These are phyloP conservation scores for Paramecium bursaria DNA, from an alignment of 73 alveolate species.

Conservation along the genomic window DNA sequence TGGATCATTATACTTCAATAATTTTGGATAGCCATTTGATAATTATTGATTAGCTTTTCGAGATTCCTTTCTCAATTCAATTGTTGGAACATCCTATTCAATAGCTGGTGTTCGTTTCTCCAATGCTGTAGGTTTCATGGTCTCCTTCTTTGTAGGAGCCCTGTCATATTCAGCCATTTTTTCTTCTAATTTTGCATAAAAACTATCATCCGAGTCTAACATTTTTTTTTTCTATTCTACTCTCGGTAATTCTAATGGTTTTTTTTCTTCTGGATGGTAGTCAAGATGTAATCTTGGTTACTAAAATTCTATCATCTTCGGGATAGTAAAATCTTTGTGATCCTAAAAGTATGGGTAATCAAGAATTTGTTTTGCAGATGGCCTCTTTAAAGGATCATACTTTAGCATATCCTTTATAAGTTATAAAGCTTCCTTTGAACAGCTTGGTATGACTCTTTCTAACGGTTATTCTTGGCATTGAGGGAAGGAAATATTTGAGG, in stretches of 20 bases:
- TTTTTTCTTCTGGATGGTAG: slow-evolving; percentile 6
- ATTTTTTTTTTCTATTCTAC: slow-evolving; percentile 43
- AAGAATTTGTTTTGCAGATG: slow-evolving; percentile 87
- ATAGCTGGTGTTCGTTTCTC: background rate
- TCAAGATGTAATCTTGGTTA: background rate
- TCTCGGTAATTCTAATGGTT: slow-evolving; percentile 41
- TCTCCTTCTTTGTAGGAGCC: background rate
- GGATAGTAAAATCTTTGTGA: background rate
- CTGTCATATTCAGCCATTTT: slow-evolving; percentile 54
- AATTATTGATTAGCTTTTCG: background rate
- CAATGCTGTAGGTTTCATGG: background rate
- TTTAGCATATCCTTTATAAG: slow-evolving; percentile 89
- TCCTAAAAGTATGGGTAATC: slow-evolving; percentile 94
- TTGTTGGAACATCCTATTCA: background rate
- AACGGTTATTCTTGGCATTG: slow-evolving; percentile 86
- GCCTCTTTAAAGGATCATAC: slow-evolving; percentile 96
- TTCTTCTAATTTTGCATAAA: slow-evolving; percentile 3
- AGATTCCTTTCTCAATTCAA: slow-evolving; percentile 39
- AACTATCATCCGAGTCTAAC: slow-evolving; percentile 36
- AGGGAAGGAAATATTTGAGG: slow-evolving; percentile 91
- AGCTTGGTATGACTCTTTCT: slow-evolving; percentile 88
- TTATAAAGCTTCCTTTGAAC: slow-evolving; percentile 95
- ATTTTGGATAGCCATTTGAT: background rate
- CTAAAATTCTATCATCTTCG: background rate
- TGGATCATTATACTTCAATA: slow-evolving; percentile 48